Base-by-base conservation (phyloP, 352 stramenopile species). In the Phytopythium litorale region DNA sequence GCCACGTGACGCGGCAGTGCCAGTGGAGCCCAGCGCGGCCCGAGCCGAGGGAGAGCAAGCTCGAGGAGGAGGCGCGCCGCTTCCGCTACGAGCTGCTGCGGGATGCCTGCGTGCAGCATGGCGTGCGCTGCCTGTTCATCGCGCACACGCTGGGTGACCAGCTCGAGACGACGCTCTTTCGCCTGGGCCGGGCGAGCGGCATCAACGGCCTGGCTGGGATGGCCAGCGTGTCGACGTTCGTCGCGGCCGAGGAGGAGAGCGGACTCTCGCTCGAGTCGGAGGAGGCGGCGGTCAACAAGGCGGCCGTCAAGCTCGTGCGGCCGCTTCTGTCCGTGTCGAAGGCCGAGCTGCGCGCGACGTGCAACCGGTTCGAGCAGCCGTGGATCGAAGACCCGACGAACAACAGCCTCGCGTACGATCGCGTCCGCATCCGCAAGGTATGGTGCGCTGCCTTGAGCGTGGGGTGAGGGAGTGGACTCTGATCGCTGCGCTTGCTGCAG, bases 301-400 rank as follows among this genome's bases (percentile, higher is more conserved):
- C 42, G 18, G 45, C 56, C 23, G 53, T 80, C 21, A 60, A 35
- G 16, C 64, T 96, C 19, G 19, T 92, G 4, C 80, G 87, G 2
- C 87, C 87, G 32, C 67, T 96, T 40, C 73, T 94, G 4, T 70
- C 65, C 8, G 64, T 89, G 1, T 72, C 71, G 0, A 96, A 94
- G 67, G 54, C 72, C 3, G 65, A 78, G 43, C 53, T 96, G 45
- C 87, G 81, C 56, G 76, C 67, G 33, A 96, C 87, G 12, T 94
- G 84, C 63, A 46, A 78, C 51, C 79, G 75, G 32, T 96, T 96
- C 56, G 33, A 72, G 6, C 83, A 92, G 56, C 56, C 68, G 28
- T 96, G 87, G 87, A 80, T 92, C 18, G 83, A 96, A 58, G 87
- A 96, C 71, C 87, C 84, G 21, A 89, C 78, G 6, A 96, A 96